Percentiles rank a stretch among this genome's conserved stretches.
Conservation (phyloP, 768 basidiomycete species). For the Piloderma croceum region DNA sequence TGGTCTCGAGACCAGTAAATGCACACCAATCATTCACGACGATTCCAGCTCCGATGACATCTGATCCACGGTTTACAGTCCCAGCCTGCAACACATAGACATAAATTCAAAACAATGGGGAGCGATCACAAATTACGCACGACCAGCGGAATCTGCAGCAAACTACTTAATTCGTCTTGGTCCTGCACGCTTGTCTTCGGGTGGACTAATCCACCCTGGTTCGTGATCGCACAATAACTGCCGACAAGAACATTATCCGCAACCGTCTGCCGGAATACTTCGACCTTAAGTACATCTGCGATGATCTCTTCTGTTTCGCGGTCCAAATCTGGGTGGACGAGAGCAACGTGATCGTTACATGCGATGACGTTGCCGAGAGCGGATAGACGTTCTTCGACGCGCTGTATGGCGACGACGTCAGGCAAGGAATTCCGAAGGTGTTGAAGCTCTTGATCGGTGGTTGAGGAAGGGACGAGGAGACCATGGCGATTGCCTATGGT, state of each 20-base stretch:
- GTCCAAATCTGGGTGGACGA: slow-evolving; percentile 97
- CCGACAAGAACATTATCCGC: slow-evolving; percentile 97
- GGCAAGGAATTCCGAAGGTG: slow-evolving; percentile 95
- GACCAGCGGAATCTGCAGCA: slow-evolving; percentile 92
- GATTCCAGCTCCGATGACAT: slow-evolving; percentile 94
- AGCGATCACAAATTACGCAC: slow-evolving; percentile 44
- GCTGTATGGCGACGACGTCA: slow-evolving; percentile 87
- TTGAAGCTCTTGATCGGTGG: slow-evolving; percentile 97
- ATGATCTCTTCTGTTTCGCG: slow-evolving; percentile 99
- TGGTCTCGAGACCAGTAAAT: slow-evolving; percentile 97
- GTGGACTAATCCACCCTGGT: slow-evolving; percentile 97
- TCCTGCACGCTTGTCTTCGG: slow-evolving; percentile 96
- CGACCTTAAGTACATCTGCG: slow-evolving; percentile 97
- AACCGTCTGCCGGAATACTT: slow-evolving; percentile 96
- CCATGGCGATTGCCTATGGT: slow-evolving; percentile 87
- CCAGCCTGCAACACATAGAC: slow-evolving; percentile 59
- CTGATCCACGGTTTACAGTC: slow-evolving; percentile 97
- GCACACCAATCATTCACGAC: slow-evolving; percentile 99
- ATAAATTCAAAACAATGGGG: slow-evolving; percentile 6
- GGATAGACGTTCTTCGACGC: slow-evolving; percentile 94
- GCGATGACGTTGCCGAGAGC: slow-evolving; percentile 98
- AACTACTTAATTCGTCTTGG: slow-evolving; percentile 91
- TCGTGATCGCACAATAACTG: slow-evolving; percentile 90
- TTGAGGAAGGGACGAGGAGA: slow-evolving; percentile 90
- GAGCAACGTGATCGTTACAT: slow-evolving; percentile 97